phyloP scores from a whole-genome alignment of 129 eudicot genomes.

The Lonicera japonica region DNA sequence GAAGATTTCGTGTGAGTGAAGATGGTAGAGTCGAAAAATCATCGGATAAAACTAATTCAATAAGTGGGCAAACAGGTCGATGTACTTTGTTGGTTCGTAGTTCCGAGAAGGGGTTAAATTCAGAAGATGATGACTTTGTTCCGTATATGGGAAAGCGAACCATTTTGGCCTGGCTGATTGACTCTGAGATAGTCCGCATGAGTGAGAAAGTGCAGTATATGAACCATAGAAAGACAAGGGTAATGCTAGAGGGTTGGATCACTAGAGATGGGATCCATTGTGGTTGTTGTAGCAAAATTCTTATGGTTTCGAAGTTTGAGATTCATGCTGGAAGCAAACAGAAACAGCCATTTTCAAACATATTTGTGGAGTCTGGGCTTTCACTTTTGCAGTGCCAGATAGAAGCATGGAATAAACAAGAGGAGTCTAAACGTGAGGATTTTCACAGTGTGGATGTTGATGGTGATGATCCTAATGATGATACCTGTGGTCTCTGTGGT shows the following conservation, averaged over 20 bases:
- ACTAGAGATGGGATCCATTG: constrained; percentile 92
- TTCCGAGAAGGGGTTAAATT: constrained; percentile 48
- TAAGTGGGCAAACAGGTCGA: constrained; percentile 59
- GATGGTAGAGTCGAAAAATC: constrained; percentile 40
- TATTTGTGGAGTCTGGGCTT: constrained; percentile 57
- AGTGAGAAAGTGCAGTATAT: constrained; percentile 79
- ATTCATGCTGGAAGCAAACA: constrained; percentile 93
- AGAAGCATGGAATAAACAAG: constrained; percentile 93
- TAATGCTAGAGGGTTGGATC: constrained; percentile 92
- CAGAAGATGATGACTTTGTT: constrained; percentile 54
- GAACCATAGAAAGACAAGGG: constrained; percentile 68
- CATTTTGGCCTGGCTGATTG: constrained; percentile 78
- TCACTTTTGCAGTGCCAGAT: constrained; percentile 75
- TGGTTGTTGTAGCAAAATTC: constrained; percentile 85
- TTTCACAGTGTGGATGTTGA: constrained; percentile 49
- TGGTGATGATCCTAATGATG: constrained; percentile 92
- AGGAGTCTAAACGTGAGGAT: constrained; percentile 47
- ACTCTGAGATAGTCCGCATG: constrained; percentile 50
- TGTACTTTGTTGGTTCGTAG: constrained; percentile 68
- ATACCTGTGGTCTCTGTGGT: constrained; percentile 82
- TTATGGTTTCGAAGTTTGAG: constrained; percentile 82
- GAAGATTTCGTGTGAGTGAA: constrained; percentile 32
- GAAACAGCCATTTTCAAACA: constrained; percentile 69
- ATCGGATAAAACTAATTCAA: constrained; percentile 23
- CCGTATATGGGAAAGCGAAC: constrained; percentile 77